Base-by-base conservation (phyloP, 73 alveolate species). In the Uronychia setigera region DNA sequence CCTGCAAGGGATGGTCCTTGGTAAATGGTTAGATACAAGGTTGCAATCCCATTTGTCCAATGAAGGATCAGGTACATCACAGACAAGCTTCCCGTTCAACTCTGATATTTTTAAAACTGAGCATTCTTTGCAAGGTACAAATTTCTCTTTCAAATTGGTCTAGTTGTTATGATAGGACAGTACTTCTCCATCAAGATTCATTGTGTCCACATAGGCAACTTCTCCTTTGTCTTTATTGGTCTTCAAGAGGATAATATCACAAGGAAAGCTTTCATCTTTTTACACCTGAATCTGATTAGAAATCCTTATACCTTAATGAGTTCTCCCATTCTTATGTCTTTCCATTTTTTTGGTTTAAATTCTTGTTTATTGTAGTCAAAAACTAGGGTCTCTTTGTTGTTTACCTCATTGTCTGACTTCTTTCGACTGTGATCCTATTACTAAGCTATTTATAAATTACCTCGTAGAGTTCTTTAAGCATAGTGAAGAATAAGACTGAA, bases 381-480 rank as follows among this genome's bases (percentile, higher is more conserved):
- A 1, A 31, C 80, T n/a, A 27, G 80, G 79, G 77, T 29, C 77
- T 85, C 59, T 14, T 90, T 60, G 76, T 77, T 80, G 84, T 95
- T 95, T 74, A 82, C 91, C 32, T 88, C 88, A 58, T 88, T 92
- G 78, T 94, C 95, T 78, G 82, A 93, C 84, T 80, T 87, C 77
- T 91, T 89, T 78, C 99, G 74, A 11, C 92, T 67, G 59, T 82
- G 88, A 83, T 96, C n/a, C n/a, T n/a, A n/a, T n/a, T n/a, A n/a
- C n/a, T n/a, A n/a, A n/a, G n/a, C n/a, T n/a, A n/a, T n/a, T n/a
- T n/a, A n/a, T n/a, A n/a, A n/a, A n/a, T n/a, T n/a, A n/a, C 99
- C 83, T 96, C 99, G 57, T 86, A 86, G 60, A 95, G 97, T 85
- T 96, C 99, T 84, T 94, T 96, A 35, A 96, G 90, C 98, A 93